Conservation (phyloP, 2,329 filamentous ascomycete genomes). For the Albifimbria verrucaria region DNA sequence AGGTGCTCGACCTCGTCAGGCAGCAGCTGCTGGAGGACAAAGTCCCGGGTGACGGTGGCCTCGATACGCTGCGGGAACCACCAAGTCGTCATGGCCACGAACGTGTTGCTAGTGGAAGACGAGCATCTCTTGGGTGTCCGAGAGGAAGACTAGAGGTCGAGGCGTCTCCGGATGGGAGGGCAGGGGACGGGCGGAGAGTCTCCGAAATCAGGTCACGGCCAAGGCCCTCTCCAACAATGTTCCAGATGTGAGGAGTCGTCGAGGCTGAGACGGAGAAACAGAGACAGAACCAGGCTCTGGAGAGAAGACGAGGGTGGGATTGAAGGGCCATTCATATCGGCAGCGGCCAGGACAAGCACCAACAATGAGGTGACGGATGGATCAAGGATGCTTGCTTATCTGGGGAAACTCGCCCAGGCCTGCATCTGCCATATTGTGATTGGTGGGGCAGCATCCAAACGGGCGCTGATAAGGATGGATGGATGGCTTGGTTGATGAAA, state of each 20-base stretch:
- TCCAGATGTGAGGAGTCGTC: neutral
- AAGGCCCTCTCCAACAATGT: neutral
- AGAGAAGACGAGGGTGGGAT: neutral
- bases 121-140: neutral
- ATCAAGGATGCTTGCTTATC: neutral
- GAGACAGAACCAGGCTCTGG: neutral
- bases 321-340: neutral
- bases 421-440: neutral
- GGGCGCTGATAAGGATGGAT: conserved; percentile 3
- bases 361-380: neutral
- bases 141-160: too few species aligned
- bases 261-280: neutral
- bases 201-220: neutral
- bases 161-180: too few species aligned
- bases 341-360: neutral
- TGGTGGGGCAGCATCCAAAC: conserved; percentile 3
- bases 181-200: too few species aligned
- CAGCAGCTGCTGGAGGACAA: conserved; percentile 61
- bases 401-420: neutral
- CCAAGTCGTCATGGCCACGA: conserved; percentile 47
- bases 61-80: conserved; percentile 71
- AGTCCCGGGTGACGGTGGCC: conserved; percentile 64
- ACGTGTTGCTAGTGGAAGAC: neutral
- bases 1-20: conserved; percentile 61
- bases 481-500: neutral